A percentile compares a stretch with the other conserved stretches of the same genome.
These are phyloP conservation scores for Emergomyces pasteurianus DNA, from an alignment of 2,329 filamentous ascomycete genomes.

Conservation along the genomic window DNA sequence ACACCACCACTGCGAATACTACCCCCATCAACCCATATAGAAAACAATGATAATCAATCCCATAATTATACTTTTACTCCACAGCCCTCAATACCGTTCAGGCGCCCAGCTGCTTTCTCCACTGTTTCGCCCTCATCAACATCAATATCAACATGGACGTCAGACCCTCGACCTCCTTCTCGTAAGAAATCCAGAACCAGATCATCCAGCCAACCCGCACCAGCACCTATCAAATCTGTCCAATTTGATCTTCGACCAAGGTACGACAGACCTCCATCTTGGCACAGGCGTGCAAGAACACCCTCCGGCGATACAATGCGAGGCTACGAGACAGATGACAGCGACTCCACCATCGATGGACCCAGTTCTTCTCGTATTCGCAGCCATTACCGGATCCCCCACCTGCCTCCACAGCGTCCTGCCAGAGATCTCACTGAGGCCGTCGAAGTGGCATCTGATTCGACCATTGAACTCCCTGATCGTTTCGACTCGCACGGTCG, in stretches of 20 bases:
- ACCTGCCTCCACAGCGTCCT: background rate
- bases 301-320: conserved; percentile 11
- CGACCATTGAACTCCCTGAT: conserved; percentile 22
- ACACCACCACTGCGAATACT: background rate
- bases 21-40: background rate
- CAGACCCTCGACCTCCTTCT: background rate
- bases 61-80: background rate
- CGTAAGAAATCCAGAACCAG: conserved; percentile 1
- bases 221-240: conserved; percentile 7
- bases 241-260: conserved; percentile 10
- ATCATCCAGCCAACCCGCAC: conserved; percentile 9
- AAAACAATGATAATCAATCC: background rate
- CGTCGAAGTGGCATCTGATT: conserved; percentile 16
- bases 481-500: conserved; percentile 23
- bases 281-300: conserved; percentile 12
- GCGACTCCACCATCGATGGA: conserved; percentile 24
- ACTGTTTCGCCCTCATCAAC: background rate
- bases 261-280: conserved; percentile 21
- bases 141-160: background rate
- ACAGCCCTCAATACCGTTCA: background rate
- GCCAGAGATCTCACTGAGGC: background rate
- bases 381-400: background rate
- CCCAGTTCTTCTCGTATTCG: conserved; percentile 12
- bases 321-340: conserved; percentile 35
- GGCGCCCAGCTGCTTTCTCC: background rate